Conservation (phyloP, 2,329 filamentous ascomycete genomes). For the Stachybotrys chlorohalonatus region DNA sequence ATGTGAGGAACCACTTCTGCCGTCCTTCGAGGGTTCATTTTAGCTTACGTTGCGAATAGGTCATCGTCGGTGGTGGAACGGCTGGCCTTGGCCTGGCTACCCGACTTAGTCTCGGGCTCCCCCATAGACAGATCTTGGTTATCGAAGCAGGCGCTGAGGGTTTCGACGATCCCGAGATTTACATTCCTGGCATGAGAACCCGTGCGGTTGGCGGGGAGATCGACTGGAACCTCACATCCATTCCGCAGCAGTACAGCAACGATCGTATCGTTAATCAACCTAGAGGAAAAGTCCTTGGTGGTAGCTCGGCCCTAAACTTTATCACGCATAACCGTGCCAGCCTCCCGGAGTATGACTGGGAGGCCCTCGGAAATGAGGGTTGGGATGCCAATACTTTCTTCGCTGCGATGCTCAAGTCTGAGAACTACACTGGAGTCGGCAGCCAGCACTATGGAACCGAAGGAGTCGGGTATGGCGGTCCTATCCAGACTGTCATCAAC, state of each 20-base stretch:
- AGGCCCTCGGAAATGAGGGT: conserved; percentile 44
- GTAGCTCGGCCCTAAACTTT: conserved; percentile 51
- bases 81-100: conserved; percentile 42
- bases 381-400: conserved; percentile 42
- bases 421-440: conserved; percentile 24
- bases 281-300: conserved; percentile 47
- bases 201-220: conserved; percentile 22
- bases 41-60: not conserved
- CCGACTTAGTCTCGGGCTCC: conserved; percentile 37
- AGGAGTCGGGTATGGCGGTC: not conserved
- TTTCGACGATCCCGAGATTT: conserved; percentile 20
- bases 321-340: conserved; percentile 43
- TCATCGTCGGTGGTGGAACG: conserved; percentile 45
- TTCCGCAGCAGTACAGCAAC: conserved; percentile 24
- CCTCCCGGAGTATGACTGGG: conserved; percentile 44
- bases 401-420: conserved; percentile 21
- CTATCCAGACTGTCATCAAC: conserved; percentile 17
- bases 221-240: conserved; percentile 33
- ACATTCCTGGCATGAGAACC: conserved; percentile 27
- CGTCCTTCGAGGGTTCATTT: not conserved
- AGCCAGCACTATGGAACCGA: not conserved
- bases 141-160: conserved; percentile 22
- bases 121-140: conserved; percentile 16
- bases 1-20: not conserved
- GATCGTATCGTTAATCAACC: conserved; percentile 31